A percentile compares a stretch with the other conserved stretches of the same genome.
These are phyloP conservation scores for Wickerhamiella shivajii DNA, from an alignment of 805 yeast species.

Conservation along the genomic window DNA sequence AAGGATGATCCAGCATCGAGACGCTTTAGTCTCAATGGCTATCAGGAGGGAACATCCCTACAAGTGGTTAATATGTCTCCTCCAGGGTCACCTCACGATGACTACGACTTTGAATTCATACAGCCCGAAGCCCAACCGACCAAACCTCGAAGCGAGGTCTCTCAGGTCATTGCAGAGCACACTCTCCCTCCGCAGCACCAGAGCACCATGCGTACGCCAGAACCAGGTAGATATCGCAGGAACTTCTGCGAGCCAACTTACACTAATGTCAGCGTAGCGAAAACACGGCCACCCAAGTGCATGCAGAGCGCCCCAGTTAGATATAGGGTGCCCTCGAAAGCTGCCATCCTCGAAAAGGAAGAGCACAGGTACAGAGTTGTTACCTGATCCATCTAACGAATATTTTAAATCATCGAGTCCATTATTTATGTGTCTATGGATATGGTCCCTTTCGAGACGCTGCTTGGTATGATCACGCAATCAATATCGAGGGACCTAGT, in stretches of 20 bases:
- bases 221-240: too few relatives aligned
- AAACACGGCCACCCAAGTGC: not conserved
- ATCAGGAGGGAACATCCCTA: slow-evolving; percentile 1
- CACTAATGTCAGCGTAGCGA: too few relatives aligned
- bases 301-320: not conserved
- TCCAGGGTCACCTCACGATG: slow-evolving; percentile 3
- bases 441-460: too few relatives aligned
- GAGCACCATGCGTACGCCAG: not conserved
- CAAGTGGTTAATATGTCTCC: slow-evolving; percentile 7
- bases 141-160: not conserved
- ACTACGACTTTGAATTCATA: not conserved
- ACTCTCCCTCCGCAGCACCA: not conserved
- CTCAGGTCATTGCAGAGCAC: not conserved
- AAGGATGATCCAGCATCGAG: not conserved
- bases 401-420: too few relatives aligned
- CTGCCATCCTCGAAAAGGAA: too few relatives aligned
- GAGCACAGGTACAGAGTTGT: too few relatives aligned
- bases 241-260: too few relatives aligned
- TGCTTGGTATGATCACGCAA: too few relatives aligned
- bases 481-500: too few relatives aligned
- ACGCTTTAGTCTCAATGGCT: slow-evolving; percentile 8
- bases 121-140: not conserved
- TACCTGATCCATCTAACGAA: too few relatives aligned
- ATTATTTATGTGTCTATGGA: too few relatives aligned
- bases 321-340: slow-evolving; percentile 6